Conservation (phyloP, 768 basidiomycete genomes). For the Gautieria morchelliformis region DNA sequence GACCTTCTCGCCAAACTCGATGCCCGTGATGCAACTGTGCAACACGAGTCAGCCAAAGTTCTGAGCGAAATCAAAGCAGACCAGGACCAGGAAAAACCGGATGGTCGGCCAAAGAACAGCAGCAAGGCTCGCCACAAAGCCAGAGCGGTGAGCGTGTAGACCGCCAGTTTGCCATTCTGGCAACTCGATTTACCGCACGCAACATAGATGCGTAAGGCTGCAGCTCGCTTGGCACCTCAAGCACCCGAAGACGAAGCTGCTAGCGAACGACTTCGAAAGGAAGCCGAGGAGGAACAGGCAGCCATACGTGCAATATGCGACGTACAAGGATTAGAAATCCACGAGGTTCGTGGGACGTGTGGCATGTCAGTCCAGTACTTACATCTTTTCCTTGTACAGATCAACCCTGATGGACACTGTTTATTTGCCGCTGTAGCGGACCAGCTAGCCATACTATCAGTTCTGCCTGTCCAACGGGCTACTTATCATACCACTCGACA, state of each 20-base stretch:
- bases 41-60: conserved; percentile 38
- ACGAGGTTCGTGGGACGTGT: conserved; percentile 37
- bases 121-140: conserved; percentile 59
- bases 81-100: conserved; percentile 16
- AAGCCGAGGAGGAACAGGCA: conserved; percentile 58
- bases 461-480: conserved; percentile 49
- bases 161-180: not conserved
- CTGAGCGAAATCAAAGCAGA: conserved; percentile 38
- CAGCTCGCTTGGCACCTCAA: conserved; percentile 45
- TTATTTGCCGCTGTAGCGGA: conserved; percentile 92
- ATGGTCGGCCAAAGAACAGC: conserved; percentile 37
- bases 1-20: conserved; percentile 74
- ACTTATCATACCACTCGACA: conserved; percentile 52
- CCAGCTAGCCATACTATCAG: conserved; percentile 67
- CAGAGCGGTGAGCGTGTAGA: conserved; percentile 45
- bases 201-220: conserved; percentile 61
- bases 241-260: conserved; percentile 45
- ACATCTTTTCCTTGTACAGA: conserved; percentile 33
- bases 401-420: conserved; percentile 93
- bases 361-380: not conserved
- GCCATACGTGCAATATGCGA: conserved; percentile 58
- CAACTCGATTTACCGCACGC: not conserved
- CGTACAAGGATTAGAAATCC: conserved; percentile 50
- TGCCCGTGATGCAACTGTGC: conserved; percentile 41
- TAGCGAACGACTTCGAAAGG: conserved; percentile 50